Base-by-base conservation (phyloP, 352 stramenopile genomes). In the Detonula confervacea region DNA sequence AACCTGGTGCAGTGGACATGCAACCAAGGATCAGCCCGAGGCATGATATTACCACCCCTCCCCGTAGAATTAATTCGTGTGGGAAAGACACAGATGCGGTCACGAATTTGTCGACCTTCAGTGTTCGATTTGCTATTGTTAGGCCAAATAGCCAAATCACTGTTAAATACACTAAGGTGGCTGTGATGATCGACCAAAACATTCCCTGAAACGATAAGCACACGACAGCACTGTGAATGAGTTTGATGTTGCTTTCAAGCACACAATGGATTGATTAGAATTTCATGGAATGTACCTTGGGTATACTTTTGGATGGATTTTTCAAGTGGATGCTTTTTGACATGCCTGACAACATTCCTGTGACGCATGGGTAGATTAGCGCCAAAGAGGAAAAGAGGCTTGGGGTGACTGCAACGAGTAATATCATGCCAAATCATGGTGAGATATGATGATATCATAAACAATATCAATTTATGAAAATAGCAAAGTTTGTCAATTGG, bases 361-460 rank as follows among this genome's bases (percentile, higher is more conserved):
- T 96, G 9, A 94, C 91, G 52, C 76, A 90, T 3, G 92, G 92
- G 69, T 95, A 95, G 42, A 95, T 93, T 16, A 96, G 52, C 4
- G 91, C 87, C 24, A 96, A 71, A 29, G 94, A 86, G 9, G 57
- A 87, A 24, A 77, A 90, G 67, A 96, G 92, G 16, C 65, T 83
- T 0, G 90, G 90, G 3, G 77, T 91, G 33, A 29, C 46, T 51
- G 42, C 42, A 51, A 18, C 6, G 35, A 42, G 20, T 51, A 18
- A 51, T 51, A 51, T 51, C n/a, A n/a, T n/a, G n/a, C n/a, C n/a
- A n/a, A n/a, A n/a, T n/a, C n/a, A n/a, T n/a, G n/a, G n/a, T n/a
- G n/a, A n/a, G n/a, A n/a, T n/a, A n/a, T n/a, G n/a, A n/a, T n/a
- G n/a, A n/a, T n/a, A n/a, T n/a, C n/a, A n/a, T n/a, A n/a, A n/a